These are phyloP conservation scores for Carallia pectinifolia DNA, from an alignment of 345 rosid genomes.

Conservation along the genomic window DNA sequence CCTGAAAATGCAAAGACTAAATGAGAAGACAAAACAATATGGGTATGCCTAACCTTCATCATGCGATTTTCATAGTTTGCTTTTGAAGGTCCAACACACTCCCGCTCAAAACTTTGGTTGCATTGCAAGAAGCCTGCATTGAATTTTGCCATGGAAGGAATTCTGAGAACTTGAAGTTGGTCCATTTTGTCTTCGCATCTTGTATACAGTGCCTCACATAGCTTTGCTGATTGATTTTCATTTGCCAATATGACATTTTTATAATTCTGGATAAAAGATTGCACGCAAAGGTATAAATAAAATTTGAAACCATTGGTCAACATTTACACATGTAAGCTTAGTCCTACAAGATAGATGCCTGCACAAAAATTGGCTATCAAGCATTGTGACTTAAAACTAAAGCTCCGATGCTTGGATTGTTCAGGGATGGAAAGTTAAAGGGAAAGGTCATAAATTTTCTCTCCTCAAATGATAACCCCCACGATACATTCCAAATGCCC, in stretches of 20 bases:
- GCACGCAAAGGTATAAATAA: conserved; percentile 4
- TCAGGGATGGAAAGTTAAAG: too few species aligned
- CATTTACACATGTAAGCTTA: not conserved
- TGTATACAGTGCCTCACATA: conserved; percentile 74
- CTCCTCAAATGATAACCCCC: too few species aligned
- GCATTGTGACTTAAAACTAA: too few species aligned
- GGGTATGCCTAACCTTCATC: conserved; percentile 58
- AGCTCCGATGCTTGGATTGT: too few species aligned
- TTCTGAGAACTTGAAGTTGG: conserved; percentile 94
- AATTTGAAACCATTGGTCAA: conserved; percentile 4
- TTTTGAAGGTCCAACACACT: conserved; percentile 93
- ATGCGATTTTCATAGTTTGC: conserved; percentile 74
- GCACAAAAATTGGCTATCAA: too few species aligned
- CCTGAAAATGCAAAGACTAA: not conserved
- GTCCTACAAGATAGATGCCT: too few species aligned
- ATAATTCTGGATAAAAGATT: conserved; percentile 49
- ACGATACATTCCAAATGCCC: too few species aligned
- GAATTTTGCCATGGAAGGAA: conserved; percentile 99
- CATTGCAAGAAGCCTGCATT: conserved; percentile 88
- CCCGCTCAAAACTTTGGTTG: conserved; percentile 77
- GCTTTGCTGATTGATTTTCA: conserved; percentile 78
- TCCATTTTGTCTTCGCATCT: conserved; percentile 97
- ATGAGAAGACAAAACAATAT: not conserved
- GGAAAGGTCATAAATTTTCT: too few species aligned
- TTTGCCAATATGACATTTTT: conserved; percentile 72